phyloP scores from a whole-genome alignment of 352 stramenopile species.

The Globisporangium mamillatum region DNA sequence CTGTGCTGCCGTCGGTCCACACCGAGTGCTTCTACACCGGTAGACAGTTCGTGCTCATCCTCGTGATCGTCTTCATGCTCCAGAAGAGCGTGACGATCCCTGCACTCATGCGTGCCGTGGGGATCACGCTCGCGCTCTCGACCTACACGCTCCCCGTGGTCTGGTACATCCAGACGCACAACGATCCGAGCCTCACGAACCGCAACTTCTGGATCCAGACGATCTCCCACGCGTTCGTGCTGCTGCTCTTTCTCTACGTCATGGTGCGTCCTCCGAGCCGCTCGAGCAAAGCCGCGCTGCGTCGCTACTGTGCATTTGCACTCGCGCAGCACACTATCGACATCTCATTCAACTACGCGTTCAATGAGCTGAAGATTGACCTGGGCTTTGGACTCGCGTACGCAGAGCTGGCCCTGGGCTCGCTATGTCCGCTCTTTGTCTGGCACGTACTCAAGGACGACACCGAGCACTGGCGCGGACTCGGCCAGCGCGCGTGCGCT shows the following conservation, averaged over 20 bases:
- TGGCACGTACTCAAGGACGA: too few species aligned
- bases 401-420: slow-evolving; percentile 18
- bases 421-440: slow-evolving; percentile 20
- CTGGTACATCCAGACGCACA: slow-evolving; percentile 14
- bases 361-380: slow-evolving; percentile 21
- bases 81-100: slow-evolving; percentile 35
- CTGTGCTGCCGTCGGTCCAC: not conserved
- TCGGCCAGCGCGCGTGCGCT: not conserved
- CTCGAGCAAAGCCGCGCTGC: slow-evolving; percentile 26
- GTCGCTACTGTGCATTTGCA: slow-evolving; percentile 35
- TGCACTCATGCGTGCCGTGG: slow-evolving; percentile 31
- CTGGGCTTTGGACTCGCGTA: slow-evolving; percentile 30
- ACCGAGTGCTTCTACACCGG: slow-evolving; percentile 33
- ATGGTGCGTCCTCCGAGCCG: slow-evolving; percentile 23
- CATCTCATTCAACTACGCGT: slow-evolving; percentile 26
- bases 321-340: slow-evolving; percentile 31
- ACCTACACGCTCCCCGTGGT: slow-evolving; percentile 36
- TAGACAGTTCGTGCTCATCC: slow-evolving; percentile 10
- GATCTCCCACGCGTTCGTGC: slow-evolving; percentile 15
- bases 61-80: slow-evolving; percentile 10
- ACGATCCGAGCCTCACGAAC: too few species aligned
- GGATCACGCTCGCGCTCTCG: slow-evolving; percentile 30
- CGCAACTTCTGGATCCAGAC: slow-evolving; percentile 13
- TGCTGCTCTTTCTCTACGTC: slow-evolving; percentile 29
- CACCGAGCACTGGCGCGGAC: too few species aligned